Evolutionary conservation across 331 rosid genomes (phyloP), one percentile per base, ranked within the genome.

Genomic region (Erythrophleum ivorense): DNA sequence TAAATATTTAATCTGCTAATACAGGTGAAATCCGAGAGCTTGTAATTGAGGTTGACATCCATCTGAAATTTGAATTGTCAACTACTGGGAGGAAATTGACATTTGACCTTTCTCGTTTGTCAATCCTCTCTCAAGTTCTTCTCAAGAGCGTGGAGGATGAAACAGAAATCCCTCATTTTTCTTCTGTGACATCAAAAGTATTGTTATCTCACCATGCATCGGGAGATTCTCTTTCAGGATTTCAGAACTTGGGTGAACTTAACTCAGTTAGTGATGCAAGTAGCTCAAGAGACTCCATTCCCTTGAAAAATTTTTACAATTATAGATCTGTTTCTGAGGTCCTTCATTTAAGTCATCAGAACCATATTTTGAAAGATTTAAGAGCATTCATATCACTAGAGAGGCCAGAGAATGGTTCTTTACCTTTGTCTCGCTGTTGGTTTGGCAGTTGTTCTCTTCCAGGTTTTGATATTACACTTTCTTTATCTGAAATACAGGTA

Each of bases 401-500:
- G 88, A 86, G 84, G 88, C 81, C 79, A 49, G 75, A 84, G 36
- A 75, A 78, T 78, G 85, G 78, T 64, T 77, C 84, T 79, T 64
- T 82, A 76, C 88, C 81, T 71, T 71, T 62, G 41, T 70, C 80
- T 57, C 77, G 60, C 60, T 77, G 80, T 81, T 95, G 97, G 94
- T 63, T 66, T 59, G 99, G 99, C 59, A 57, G 24, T 83, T 91
- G 96, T 84, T 91, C 91, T 72, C 80, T 89, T 65, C 87, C 84
- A 54, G 89, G 91, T 65, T 91, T 93, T 7, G 94, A 93, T 80
- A 34, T 93, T 75, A 88, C 86, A 11, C 85, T 93, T 86, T 90
- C 99, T 87, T 79, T 90, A 48, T 87, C 92, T 24, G 97, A 90
- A 87, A 81, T 93, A 62, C 86, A 86, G 97, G 98, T 91, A 80